Base-by-base conservation (phyloP, 2,329 filamentous ascomycete species). In the Diaporthe caulivora region DNA sequence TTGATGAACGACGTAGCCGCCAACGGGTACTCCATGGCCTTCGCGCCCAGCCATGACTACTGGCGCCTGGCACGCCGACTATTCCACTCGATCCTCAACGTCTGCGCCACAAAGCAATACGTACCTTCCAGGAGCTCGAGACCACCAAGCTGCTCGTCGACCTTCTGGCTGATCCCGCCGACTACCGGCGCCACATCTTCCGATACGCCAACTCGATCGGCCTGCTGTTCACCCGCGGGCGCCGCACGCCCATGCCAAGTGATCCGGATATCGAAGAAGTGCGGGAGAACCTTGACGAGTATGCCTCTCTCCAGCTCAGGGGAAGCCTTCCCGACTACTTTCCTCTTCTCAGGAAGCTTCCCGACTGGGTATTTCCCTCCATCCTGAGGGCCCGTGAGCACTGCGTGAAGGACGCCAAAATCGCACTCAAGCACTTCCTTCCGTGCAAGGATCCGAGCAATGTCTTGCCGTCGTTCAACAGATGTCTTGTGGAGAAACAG, bases 71-170 rank as follows among this genome's bases (percentile, higher is more conserved):
- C 54, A 10, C 54, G 54, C 54, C 54, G 29, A 11, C n/a, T 57
- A 8, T 57, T 57, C 18, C 54, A 34, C 54, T 57, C 54, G 10
- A 57, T 57, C 31, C 54, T 57, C 54, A 57, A 57, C 29, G 54
- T 57, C 54, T 18, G 54, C 54, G 54, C 31, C 34, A 57, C 54
- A 15, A 57, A 57, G 54, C 29, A 57, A 57, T 57, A 57, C 18
- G 31, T 57, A 15, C 54, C 3, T 57, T 57, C 10, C 54, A 57
- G 10, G 54, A 57, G 54, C 54, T 57, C 54, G 54, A 57, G 54
- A 57, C 54, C 5, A 57, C 54, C 31, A 57, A 57, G 54, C 54
- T 57, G 2, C 54, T 57, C 9, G 31, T 57, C 15, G 54, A 57
- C 21, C 29, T 57, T 3, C 31, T 37, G 21, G 29, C 29, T 15